Conservation (phyloP, 1,139 yeast genomes). For the Schwanniomyces etchellsii region DNA sequence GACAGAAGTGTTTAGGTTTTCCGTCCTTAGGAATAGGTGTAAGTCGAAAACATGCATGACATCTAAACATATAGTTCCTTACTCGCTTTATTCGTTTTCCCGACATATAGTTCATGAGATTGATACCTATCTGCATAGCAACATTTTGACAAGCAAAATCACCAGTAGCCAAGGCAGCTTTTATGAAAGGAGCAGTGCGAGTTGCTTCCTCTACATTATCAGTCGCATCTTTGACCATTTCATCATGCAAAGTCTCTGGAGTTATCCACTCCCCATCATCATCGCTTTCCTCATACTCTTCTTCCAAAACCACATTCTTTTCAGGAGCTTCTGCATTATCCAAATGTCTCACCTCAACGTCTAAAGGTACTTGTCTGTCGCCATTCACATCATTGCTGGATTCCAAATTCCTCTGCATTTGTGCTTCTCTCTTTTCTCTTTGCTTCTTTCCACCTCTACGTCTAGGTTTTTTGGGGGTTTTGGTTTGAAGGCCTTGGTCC, state of each 20-base stretch:
- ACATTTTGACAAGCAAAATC: conserved; percentile 98
- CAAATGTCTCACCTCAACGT: conserved; percentile 1
- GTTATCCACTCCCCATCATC: conserved; percentile 97
- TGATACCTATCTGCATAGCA: conserved; percentile 82
- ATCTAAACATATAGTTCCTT: conserved; percentile 88
- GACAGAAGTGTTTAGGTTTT: conserved; percentile 80
- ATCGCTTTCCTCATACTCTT: conserved; percentile 51
- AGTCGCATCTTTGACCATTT: conserved; percentile 59
- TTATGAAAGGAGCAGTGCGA: conserved; percentile 26
- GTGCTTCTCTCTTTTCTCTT: conserved; percentile 48
- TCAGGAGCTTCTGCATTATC: conserved; percentile 9
- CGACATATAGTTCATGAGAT: conserved; percentile 76
- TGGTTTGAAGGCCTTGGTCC: conserved; percentile 6
- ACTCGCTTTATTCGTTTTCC: conserved; percentile 84
- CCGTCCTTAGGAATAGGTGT: conserved; percentile 75
- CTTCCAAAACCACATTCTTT: conserved; percentile 16
- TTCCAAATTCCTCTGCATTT: conserved; percentile 5
- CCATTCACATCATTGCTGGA: conserved; percentile 3
- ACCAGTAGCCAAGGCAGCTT: conserved; percentile 86
- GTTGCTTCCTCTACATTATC: conserved; percentile 24
- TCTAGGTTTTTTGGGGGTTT: conserved; percentile 35
- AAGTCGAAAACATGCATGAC: conserved; percentile 92
- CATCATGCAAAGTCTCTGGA: conserved; percentile 71
- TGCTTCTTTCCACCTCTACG: conserved; percentile 64
- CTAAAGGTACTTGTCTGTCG: neutral